These are phyloP conservation scores for Coemansia sp. DNA, from an alignment of 192 early-diverging fungal genomes.

Conservation along the genomic window DNA sequence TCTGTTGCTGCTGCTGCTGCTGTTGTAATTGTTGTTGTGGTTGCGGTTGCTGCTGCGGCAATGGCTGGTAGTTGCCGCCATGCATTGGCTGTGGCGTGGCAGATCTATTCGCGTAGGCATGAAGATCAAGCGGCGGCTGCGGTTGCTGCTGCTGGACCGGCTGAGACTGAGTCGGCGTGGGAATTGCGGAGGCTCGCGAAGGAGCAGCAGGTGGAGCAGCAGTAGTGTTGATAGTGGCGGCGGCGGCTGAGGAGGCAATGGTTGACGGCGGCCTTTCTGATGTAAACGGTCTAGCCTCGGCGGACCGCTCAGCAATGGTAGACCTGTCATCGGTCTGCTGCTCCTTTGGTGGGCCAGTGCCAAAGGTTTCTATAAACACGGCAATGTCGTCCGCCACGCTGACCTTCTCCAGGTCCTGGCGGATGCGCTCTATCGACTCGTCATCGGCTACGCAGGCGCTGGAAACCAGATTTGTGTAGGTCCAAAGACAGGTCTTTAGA, in stretches of 20 bases:
- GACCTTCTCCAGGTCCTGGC: slow-evolving; percentile 65
- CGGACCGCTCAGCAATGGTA: background rate
- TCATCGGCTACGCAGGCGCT: slow-evolving; percentile 68
- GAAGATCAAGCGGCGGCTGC: background rate
- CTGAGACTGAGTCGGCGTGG: slow-evolving; percentile 3
- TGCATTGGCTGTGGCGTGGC: slow-evolving; percentile 10
- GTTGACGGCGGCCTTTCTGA: background rate
- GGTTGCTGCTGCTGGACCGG: background rate
- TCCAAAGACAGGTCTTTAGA: slow-evolving; percentile 64
- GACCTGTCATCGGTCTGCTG: slow-evolving; percentile 7
- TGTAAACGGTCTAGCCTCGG: background rate
- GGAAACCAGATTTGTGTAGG: slow-evolving; percentile 75
- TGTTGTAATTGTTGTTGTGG: background rate
- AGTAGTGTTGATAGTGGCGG: background rate
- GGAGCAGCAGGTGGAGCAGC: slow-evolving; percentile 1
- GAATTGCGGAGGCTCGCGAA: slow-evolving; percentile 14
- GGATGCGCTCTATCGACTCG: slow-evolving; percentile 75
- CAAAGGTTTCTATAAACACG: slow-evolving; percentile 61
- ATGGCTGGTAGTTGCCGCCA: slow-evolving; percentile 25
- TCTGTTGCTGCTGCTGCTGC: slow-evolving; percentile 24
- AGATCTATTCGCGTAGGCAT: slow-evolving; percentile 3
- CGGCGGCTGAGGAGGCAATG: background rate
- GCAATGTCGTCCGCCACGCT: slow-evolving; percentile 65
- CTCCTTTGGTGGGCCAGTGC: slow-evolving; percentile 55
- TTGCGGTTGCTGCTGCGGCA: slow-evolving; percentile 18